A percentile compares a stretch with the other conserved stretches of the same genome.
Evolutionary conservation across 1,139 yeast genomes (phyloP).

Genomic region (Geotrichum citri-aurantii): DNA sequence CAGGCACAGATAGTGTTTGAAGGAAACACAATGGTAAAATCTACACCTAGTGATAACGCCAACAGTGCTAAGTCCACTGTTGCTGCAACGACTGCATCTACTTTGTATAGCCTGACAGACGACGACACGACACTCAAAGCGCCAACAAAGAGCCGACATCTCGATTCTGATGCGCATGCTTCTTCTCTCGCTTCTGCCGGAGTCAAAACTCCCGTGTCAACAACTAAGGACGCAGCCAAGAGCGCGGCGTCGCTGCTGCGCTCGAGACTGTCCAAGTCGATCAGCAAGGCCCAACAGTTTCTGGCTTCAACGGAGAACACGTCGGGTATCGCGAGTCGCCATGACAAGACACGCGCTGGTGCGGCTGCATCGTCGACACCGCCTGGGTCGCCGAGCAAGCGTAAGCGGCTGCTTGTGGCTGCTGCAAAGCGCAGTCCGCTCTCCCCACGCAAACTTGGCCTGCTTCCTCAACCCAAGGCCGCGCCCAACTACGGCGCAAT

Average conservation of each 20-base stretch:
- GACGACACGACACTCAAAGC: background rate
- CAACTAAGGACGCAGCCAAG: background rate
- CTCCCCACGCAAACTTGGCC: constrained; percentile 8
- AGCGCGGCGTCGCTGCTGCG: constrained; percentile 1
- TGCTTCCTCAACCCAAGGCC: background rate
- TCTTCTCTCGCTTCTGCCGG: background rate
- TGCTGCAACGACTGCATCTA: background rate
- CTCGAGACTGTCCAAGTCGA: constrained; percentile 4
- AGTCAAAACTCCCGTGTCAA: background rate
- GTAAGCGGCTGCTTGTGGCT: background rate
- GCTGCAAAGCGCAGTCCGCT: constrained; percentile 8
- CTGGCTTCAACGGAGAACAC: background rate
- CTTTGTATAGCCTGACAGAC: background rate
- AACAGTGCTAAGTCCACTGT: background rate
- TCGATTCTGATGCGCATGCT: background rate
- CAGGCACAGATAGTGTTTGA: constrained; percentile 30
- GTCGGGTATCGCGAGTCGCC: background rate
- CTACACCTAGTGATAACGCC: background rate
- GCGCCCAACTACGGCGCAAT: background rate
- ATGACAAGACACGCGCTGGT: background rate
- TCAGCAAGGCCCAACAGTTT: constrained; percentile 1
- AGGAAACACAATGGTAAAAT: background rate
- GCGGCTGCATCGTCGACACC: background rate
- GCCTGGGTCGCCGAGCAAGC: constrained; percentile 10
- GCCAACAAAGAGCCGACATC: background rate